Base-by-base conservation (phyloP, 257 asterid genomes). In the Solanum peruvianum region DNA sequence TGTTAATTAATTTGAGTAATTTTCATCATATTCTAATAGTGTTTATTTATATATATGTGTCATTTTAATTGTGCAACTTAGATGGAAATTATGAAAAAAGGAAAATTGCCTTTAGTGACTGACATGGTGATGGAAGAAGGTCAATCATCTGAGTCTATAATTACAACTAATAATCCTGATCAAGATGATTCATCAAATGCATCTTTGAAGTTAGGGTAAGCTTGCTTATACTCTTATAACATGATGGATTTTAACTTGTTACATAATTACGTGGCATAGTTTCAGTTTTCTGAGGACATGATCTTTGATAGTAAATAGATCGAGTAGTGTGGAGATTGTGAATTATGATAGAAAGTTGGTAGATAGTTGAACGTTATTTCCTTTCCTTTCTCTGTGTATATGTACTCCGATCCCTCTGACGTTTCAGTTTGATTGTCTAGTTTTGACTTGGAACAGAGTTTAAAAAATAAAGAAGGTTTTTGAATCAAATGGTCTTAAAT, bases 201-300 rank as follows among this genome's bases (percentile, higher is more conserved):
- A 0, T 91, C 91, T 23, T 52, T 91, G 70, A 91, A 91, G 64
- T 86, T 91, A 29, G 92, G 92, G 93, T 91, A 89, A 86, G 66
- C 5, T 41, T 75, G 25, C 72, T 58, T 62, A 41, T 11, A 41
- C 31, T 45, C 71, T 11, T 21, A 20, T 35, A 5, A 35, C 27
- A 8, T 60, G 11, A 60, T 4, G 12, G 11, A 4, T 62, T 62
- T 23, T 23, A 62, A 62, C 69, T 62, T 10, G 11, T 9, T 62
- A 62, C 14, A n/a, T n/a, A n/a, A n/a, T n/a, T 64, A 11, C 12
- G 29, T 64, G 18, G 4, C 1, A 16, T 1, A n/a, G 3, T 11
- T n/a, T 64, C 2, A 64, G 18, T 16, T 64, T 8, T n/a, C 0
- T 9, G 18, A 64, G 8, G 33, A 64, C 2, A n/a, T 11, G 33